These are phyloP conservation scores for Teratosphaeria pseudoeucalypti DNA, from an alignment of 2,329 filamentous ascomycete genomes.

Conservation along the genomic window DNA sequence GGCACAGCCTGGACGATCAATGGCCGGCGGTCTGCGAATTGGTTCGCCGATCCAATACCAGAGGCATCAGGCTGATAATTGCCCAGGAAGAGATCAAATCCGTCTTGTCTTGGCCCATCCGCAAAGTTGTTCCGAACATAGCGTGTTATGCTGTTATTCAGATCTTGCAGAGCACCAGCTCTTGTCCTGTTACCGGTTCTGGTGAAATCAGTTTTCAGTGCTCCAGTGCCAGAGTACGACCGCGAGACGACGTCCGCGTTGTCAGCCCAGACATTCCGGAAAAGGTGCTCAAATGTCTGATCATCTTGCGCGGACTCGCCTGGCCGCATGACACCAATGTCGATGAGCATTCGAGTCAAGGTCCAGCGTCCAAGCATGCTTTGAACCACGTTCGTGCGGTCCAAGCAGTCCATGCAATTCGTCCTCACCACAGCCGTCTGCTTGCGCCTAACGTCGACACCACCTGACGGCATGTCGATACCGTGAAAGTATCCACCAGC, in stretches of 20 bases:
- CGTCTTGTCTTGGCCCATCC: constrained; percentile 89
- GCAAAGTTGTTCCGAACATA: constrained; percentile 92
- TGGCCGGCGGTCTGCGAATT: constrained; percentile 79
- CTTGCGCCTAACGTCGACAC: constrained; percentile 66
- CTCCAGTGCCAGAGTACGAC: constrained; percentile 89
- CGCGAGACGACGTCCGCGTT: constrained; percentile 92
- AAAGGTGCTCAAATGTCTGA: constrained; percentile 72
- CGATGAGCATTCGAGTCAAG: constrained; percentile 77
- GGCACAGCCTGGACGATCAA: constrained; percentile 87
- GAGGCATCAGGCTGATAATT: constrained; percentile 65
- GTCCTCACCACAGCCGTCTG: constrained; percentile 90
- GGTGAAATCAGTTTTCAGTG: constrained; percentile 96
- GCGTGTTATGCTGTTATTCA: constrained; percentile 76
- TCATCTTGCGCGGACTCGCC: constrained; percentile 75
- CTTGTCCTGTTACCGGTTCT: constrained; percentile 84
- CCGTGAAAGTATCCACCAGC: constrained; percentile 88
- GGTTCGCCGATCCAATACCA: constrained; percentile 57
- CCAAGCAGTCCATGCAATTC: constrained; percentile 98
- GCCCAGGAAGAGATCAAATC: constrained; percentile 88
- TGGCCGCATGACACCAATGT: constrained; percentile 65
- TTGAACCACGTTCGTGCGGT: constrained; percentile 95
- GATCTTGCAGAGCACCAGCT: constrained; percentile 72
- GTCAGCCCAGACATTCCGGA: constrained; percentile 97
- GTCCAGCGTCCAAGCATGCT: constrained; percentile 90
- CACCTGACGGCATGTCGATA: constrained; percentile 70